Evolutionary conservation across 345 rosid species (phyloP).

Genomic region (Eucalyptus marginata): DNA sequence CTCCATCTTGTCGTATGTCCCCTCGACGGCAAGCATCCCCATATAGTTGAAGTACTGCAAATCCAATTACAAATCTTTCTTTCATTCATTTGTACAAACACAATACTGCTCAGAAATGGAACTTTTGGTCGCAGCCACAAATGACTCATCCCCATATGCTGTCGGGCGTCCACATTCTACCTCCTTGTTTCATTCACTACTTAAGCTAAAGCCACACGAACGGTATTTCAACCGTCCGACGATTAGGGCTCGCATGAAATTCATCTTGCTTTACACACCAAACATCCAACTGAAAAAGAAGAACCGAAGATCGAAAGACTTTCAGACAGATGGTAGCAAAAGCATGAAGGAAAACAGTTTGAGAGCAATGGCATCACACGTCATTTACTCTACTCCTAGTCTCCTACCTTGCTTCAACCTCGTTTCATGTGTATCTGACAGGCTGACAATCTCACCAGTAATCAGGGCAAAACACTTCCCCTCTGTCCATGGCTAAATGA

Average conservation of each 20-base stretch:
- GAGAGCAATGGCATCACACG: not conserved
- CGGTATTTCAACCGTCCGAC: not conserved
- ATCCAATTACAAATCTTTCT: not conserved
- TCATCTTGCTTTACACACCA: not conserved
- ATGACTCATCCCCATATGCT: not conserved
- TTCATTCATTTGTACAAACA: not conserved
- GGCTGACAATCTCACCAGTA: not conserved
- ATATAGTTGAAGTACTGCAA: constrained; percentile 90
- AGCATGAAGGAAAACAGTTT: not conserved
- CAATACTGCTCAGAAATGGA: not conserved
- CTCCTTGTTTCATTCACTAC: not conserved
- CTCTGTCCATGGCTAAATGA: not conserved
- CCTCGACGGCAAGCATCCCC: constrained; percentile 96
- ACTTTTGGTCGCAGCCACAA: not conserved
- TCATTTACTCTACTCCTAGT: not conserved
- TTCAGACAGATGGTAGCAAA: not conserved
- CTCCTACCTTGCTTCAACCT: not conserved
- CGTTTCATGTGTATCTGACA: not conserved
- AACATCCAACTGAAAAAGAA: not conserved
- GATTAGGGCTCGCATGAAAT: not conserved
- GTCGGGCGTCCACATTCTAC: not conserved
- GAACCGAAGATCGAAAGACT: not conserved
- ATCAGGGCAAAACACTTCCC: not conserved
- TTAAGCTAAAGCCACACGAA: not conserved
- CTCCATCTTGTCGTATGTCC: constrained; percentile 86